phyloP scores from a whole-genome alignment of 305 asterid genomes.

The Fraxinus ornus region DNA sequence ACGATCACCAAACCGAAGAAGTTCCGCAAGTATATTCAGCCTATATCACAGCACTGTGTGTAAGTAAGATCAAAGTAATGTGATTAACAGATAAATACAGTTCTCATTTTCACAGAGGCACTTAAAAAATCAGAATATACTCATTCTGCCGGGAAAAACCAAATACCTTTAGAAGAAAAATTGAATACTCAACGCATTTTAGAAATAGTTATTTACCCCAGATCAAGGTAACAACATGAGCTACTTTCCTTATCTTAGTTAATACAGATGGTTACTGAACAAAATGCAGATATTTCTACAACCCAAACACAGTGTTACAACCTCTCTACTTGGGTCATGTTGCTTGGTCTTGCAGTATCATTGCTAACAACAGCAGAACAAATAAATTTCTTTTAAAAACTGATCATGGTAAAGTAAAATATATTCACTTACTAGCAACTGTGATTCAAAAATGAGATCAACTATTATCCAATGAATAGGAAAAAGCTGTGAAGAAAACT shows the following conservation, averaged over 20 bases:
- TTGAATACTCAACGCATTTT: background rate
- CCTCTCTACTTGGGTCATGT: background rate
- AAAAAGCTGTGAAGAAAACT: background rate
- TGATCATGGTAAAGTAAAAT: background rate
- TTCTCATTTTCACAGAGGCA: slow-evolving; percentile 1
- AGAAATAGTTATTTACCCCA: background rate
- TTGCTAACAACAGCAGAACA: background rate
- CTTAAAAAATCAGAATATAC: background rate
- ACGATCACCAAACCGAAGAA: slow-evolving; percentile 90
- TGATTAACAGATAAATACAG: slow-evolving; percentile 11
- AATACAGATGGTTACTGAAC: background rate
- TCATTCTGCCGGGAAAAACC: background rate
- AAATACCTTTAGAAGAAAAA: slow-evolving; percentile 1
- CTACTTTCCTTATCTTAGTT: background rate
- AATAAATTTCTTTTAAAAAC: background rate
- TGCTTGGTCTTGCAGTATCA: slow-evolving; percentile 1
- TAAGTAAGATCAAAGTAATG: slow-evolving; percentile 35
- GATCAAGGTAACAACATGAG: background rate
- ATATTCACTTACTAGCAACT: background rate
- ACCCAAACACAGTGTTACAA: background rate
- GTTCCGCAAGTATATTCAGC: slow-evolving; percentile 96
- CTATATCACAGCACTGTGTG: slow-evolving; percentile 51
- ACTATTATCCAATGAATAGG: background rate
- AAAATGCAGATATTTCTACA: background rate
- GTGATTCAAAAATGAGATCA: background rate